Base-by-base conservation (phyloP, 2,329 filamentous ascomycete species). In the Ascochyta lentis region DNA sequence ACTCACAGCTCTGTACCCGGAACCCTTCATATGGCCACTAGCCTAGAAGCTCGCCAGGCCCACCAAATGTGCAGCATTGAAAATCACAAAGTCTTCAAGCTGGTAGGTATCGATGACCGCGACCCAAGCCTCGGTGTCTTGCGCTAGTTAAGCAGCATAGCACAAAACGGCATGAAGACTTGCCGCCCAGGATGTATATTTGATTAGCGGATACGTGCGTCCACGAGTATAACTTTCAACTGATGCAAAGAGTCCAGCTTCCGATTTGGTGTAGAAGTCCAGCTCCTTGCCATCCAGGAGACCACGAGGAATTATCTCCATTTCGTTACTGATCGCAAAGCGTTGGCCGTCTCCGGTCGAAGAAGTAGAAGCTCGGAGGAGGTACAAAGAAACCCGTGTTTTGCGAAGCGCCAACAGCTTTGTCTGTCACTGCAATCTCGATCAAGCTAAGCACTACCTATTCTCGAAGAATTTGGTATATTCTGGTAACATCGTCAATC, bases 111-210 rank as follows among this genome's bases (percentile, higher is more conserved):
- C 58, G 13, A 59, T 53, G 23, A 54, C 49, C 2, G 44, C 35
- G 3, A 19, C 19, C 19, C 49, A 47, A 10, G 34, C 23, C 6
- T 54, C 51, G 4, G 34, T 24, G 16, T 23, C 6, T 7, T 41
- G 35, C 12, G n/a, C 12, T 10, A 46, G 35, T 9, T 37, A 38
- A 12, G 24, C 24, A 4, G 49, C 49, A 22, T 54, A 54, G 9
- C 46, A 49, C 1, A 60, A 34, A 4, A 57, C 58, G 3, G 42
- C 22, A 39, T 51, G 39, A 2, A 60, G 42, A 6, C 49, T 57
- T 5, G 49, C 40, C 15, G 58, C 46, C 49, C 54, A 60, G 4
- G 49, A 60, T 24, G 39, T 54, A 26, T 39, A 60, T 13, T 42
- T 4, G 3, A 39, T 41, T 4, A 49, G 44, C 9, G 44, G 52